Base-by-base conservation (phyloP, 2,329 filamentous ascomycete species). In the Chaetothyriales sp. region DNA sequence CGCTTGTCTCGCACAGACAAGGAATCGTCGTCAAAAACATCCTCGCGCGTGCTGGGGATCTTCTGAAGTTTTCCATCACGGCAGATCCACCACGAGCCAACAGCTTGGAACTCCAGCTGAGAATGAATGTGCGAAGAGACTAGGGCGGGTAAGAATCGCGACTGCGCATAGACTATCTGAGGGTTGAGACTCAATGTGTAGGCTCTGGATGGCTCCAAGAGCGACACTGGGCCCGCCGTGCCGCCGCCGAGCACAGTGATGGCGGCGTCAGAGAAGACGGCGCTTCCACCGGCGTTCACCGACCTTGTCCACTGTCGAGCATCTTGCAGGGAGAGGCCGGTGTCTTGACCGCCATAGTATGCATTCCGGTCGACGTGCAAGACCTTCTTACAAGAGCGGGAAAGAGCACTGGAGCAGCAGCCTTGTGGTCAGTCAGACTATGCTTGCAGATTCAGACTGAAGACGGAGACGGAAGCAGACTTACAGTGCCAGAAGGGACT, bases 81-180 rank as follows among this genome's bases (percentile, higher is more conserved):
- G 63, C 82, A 83, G 51, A 95, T 80, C 77, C 85, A 95, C 80
- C 90, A 97, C 52, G 86, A 90, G 22, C 90, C 90, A 22, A 97
- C 86, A 25, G 90, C 88, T 56, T 92, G 79, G 61, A 97, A 97
- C 65, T 97, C 90, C 46, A 98, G 77, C 69, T 95, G 89, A 19
- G 83, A 80, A 63, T 90, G 90, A 10, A 89, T 85, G 60, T 83
- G 85, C 5, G 90, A 95, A 1, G 89, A 88, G n/a, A 97, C 86
- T 15, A 97, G 78, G 61, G 82, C 78, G 7, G 81, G 78, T 4
- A 97, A 73, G 33, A 97, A 76, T 58, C 79, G 75, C 2, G 89
- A 94, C 50, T 83, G 83, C 8, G 86, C 80, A 67, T 95, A 92
- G 50, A 97, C 82, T 56, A 95, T 73, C 62, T 94, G 86, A 5